phyloP scores from a whole-genome alignment of 495 filamentous ascomycete genomes.

The Xylaria grammica region DNA sequence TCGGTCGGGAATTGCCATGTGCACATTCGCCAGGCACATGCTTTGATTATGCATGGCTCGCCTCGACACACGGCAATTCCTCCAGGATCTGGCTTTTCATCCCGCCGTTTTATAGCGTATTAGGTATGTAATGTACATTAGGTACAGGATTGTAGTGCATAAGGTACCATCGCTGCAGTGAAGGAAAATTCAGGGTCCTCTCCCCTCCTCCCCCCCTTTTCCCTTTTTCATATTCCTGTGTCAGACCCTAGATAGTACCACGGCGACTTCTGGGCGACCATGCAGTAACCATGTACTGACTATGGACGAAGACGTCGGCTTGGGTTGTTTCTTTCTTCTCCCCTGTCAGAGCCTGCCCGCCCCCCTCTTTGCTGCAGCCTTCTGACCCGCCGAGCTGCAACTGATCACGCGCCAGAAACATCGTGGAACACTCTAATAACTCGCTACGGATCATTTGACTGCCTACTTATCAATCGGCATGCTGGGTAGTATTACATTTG shows the following conservation, averaged over 20 bases:
- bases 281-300: too few species aligned
- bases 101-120: conserved; percentile 4
- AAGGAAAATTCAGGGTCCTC: conserved; percentile 20
- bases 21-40: conserved; percentile 5
- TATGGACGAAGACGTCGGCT: background rate
- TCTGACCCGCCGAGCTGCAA: conserved; percentile 9
- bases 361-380: background rate
- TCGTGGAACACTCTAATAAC: conserved; percentile 2
- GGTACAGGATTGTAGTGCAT: background rate
- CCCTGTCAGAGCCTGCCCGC: too few species aligned
- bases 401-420: conserved; percentile 21
- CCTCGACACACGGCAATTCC: conserved; percentile 1
- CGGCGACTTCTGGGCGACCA: too few species aligned
- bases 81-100: conserved; percentile 13
- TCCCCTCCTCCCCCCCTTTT: conserved; percentile 2
- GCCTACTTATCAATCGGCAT: conserved; percentile 10
- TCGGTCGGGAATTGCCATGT: conserved; percentile 17
- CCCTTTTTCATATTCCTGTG: conserved; percentile 11
- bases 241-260: too few species aligned
- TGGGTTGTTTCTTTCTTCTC: background rate
- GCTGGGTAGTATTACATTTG: conserved; percentile 17
- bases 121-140: background rate
- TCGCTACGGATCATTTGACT: background rate
- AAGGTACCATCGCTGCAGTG: background rate
- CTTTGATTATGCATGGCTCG: conserved; percentile 15